phyloP scores from a whole-genome alignment of 768 basidiomycete genomes.

The Crucibulum laeve region DNA sequence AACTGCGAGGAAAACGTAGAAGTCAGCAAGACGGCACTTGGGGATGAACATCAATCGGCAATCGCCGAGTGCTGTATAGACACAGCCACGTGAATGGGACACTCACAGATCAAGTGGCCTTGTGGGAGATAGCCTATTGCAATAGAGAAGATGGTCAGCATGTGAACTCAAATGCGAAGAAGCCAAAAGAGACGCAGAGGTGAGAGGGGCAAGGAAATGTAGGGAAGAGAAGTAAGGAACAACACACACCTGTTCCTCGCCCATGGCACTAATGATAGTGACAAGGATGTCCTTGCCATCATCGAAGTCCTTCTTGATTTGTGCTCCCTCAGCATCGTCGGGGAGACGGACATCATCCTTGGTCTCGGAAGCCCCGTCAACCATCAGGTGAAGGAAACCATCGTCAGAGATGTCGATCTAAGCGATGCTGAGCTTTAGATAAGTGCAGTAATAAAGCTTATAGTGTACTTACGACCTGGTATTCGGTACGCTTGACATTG shows the following conservation, averaged over 20 bases:
- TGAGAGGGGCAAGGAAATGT: not conserved
- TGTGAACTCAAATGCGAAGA: no score
- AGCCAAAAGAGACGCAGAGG: not conserved
- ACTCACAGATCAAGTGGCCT: slow-evolving; percentile 40
- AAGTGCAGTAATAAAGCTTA: slow-evolving; percentile 6
- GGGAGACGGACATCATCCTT: slow-evolving; percentile 97
- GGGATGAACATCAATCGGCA: not conserved
- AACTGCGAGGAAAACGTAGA: not conserved
- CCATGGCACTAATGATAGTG: slow-evolving; percentile 87
- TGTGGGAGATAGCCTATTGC: slow-evolving; percentile 70
- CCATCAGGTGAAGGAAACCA: slow-evolving; percentile 94
- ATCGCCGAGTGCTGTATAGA: slow-evolving; percentile 59
- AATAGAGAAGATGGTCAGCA: slow-evolving; percentile 4
- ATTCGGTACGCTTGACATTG: slow-evolving; percentile 88
- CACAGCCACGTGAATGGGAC: slow-evolving; percentile 65
- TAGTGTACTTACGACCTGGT: slow-evolving; percentile 65
- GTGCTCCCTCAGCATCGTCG: slow-evolving; percentile 73
- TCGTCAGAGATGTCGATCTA: slow-evolving; percentile 92
- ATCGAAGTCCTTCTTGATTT: slow-evolving; percentile 71
- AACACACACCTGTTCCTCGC: slow-evolving; percentile 71
- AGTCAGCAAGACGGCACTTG: not conserved
- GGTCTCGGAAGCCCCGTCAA: slow-evolving; percentile 61
- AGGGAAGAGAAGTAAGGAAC: not conserved
- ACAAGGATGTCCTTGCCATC: slow-evolving; percentile 84
- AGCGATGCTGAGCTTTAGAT: slow-evolving; percentile 4